These are phyloP conservation scores for Colletotrichum sp. DNA, from an alignment of 2,329 filamentous ascomycete genomes.

Conservation along the genomic window DNA sequence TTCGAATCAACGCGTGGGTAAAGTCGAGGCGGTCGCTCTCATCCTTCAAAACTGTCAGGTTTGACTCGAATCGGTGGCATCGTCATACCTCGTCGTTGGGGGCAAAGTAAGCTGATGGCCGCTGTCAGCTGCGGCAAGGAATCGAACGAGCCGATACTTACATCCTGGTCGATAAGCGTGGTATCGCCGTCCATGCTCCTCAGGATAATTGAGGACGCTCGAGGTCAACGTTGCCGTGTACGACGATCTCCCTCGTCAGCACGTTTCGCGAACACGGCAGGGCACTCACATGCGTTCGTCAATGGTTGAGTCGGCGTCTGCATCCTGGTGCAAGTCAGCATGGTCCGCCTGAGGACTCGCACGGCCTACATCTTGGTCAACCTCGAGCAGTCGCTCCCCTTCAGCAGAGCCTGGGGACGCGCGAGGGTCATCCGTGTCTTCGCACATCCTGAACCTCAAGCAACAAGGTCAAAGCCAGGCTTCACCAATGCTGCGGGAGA, in stretches of 20 bases:
- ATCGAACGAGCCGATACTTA: neutral
- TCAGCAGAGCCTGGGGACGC: neutral
- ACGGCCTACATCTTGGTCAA: neutral
- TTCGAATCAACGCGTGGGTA: neutral
- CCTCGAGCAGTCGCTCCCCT: neutral
- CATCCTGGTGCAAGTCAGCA: neutral
- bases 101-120: conserved; percentile 28
- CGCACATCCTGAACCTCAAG: neutral
- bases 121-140: neutral
- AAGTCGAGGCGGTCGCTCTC: conserved; percentile 12
- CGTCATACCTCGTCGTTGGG: conserved; percentile 39
- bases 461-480: neutral
- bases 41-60: neutral
- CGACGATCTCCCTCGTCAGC: neutral
- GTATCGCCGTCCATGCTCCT: conserved; percentile 20
- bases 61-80: neutral
- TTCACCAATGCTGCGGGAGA: neutral
- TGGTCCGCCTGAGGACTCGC: neutral
- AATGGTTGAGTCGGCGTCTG: neutral
- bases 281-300: neutral
- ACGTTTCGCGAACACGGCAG: neutral
- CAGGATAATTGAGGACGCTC: conserved; percentile 12
- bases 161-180: conserved; percentile 19
- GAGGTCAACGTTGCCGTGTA: conserved; percentile 13
- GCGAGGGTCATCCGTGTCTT: neutral